Base-by-base conservation (phyloP, 768 basidiomycete species). In the Tylopilus balloui region DNA sequence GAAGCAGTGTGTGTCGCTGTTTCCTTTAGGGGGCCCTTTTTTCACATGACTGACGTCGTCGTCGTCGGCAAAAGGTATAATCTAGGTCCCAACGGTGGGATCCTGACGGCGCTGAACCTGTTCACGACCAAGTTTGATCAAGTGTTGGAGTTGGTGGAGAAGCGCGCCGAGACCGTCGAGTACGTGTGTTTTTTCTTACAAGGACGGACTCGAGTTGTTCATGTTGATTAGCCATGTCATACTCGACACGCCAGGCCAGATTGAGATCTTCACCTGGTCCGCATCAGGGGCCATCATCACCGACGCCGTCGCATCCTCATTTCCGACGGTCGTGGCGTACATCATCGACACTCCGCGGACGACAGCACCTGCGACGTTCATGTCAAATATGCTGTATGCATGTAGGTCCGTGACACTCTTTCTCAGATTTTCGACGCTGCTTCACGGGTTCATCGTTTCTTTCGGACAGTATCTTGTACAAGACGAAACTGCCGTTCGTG, bases 181-280 rank as follows among this genome's bases (percentile, higher is more conserved):
- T 96, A 64, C 71, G 87, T 73, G 7, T 13, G 9, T 42, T 36
- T 19, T 34, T 36, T 3, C 34, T 35, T 37, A 43, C n/a, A n/a
- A n/a, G n/a, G n/a, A n/a, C 28, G 37, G 27, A n/a, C 8, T 1
- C 23, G 24, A 6, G n/a, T 14, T 11, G 35, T 29, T 27, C 27
- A 48, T 19, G 32, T 15, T 15, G 45, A 27, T 34, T 61, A 97
- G 95, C 60, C 87, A 98, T 72, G 80, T 99, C 51, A 84, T 99
- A 39, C 74, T 99, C 40, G 96, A 99, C 61, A 99, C 96, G 0
- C 96, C 96, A 6, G 96, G 96, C 4, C 96, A 99, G 70, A 99
- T 99, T 61, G 96, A 99, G 70, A 99, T 98, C 56, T 99, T 99
- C 65, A 99, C 96, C 42, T 99, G 96, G 96, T 97, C 94, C 0